Evolutionary conservation across 441 rosid species (phyloP).

Genomic region (Adansonia gregorii): DNA sequence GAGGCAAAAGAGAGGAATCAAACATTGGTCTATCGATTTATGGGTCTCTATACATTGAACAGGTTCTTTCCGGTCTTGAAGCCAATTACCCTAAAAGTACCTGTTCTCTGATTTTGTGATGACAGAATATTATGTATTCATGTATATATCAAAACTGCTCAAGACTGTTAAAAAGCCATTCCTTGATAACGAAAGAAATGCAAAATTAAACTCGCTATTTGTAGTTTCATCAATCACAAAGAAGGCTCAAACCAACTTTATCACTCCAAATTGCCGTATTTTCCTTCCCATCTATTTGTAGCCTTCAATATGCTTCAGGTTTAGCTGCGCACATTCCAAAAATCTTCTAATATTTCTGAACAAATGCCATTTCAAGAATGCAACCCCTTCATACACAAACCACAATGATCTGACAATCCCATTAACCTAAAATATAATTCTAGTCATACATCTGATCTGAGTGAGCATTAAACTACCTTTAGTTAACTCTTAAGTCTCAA

Average conservation of each 20-base stretch:
- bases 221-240: neutral
- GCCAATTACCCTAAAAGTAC: neutral
- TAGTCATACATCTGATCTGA: neutral
- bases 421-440: neutral
- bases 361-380: neutral
- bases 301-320: neutral
- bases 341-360: neutral
- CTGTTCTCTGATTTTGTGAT: neutral
- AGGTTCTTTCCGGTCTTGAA: neutral
- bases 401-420: neutral
- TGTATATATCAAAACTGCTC: neutral
- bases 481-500: neutral
- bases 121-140: neutral
- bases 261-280: neutral
- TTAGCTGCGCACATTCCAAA: neutral
- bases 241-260: neutral
- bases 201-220: neutral
- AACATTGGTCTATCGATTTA: neutral
- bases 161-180: neutral
- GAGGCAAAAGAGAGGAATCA: neutral
- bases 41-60: neutral
- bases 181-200: slow-evolving; percentile 18
- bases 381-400: neutral
- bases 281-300: neutral
- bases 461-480: neutral